A percentile compares a stretch with the other conserved stretches of the same genome.
phyloP scores from a whole-genome alignment of 257 asterid species.

The Thymus quinquecostatus region DNA sequence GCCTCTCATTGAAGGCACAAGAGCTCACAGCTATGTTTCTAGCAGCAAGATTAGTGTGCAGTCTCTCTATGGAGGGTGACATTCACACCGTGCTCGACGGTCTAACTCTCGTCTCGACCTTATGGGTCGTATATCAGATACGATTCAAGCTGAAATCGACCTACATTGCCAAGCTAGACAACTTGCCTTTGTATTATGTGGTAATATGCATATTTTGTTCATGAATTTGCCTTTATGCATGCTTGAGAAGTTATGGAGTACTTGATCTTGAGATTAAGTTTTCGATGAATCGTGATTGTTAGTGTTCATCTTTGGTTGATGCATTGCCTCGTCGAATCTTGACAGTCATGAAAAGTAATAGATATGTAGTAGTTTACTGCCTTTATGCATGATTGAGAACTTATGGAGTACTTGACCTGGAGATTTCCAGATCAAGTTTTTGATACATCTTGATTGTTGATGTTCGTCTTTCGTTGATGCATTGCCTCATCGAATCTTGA shows the following conservation, averaged over 20 bases:
- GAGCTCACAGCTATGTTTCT: conserved; percentile 87
- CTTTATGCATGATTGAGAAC: background rate
- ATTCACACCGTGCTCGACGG: conserved; percentile 83
- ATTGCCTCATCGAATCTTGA: background rate
- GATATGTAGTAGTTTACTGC: background rate
- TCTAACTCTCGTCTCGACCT: conserved; percentile 71
- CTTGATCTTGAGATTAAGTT: too few species aligned
- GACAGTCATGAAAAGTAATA: background rate
- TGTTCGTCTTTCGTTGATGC: background rate
- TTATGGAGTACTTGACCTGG: too few species aligned
- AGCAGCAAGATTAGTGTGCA: conserved; percentile 67
- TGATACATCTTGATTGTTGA: background rate
- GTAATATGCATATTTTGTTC: conserved; percentile 38
- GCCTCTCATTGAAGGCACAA: conserved; percentile 88
- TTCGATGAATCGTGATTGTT: too few species aligned
- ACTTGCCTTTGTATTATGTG: conserved; percentile 64
- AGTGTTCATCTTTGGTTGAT: too few species aligned
- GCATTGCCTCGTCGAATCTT: background rate
- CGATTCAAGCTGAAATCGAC: conserved; percentile 70
- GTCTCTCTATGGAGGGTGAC: conserved; percentile 73
- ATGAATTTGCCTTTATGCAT: background rate
- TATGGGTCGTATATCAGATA: conserved; percentile 89
- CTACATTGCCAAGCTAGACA: conserved; percentile 68
- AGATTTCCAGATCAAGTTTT: background rate
- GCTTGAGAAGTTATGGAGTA: too few species aligned